A percentile compares a stretch with the other conserved stretches of the same genome.
Conservation (phyloP, 192 early-diverging fungal species). For the Coemansia sp. region DNA sequence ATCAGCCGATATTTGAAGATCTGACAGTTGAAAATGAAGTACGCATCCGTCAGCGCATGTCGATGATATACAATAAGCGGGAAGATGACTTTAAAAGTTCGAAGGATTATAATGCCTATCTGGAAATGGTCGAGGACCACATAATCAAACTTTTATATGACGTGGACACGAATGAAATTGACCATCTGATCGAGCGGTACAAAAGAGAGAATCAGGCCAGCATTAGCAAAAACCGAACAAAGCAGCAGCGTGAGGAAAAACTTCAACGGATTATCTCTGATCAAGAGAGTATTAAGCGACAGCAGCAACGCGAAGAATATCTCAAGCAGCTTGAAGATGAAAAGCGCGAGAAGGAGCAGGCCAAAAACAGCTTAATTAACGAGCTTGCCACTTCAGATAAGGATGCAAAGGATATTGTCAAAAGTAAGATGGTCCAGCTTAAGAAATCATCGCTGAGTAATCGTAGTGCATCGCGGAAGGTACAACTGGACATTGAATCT, state of each 20-base stretch:
- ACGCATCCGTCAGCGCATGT: conserved; percentile 71
- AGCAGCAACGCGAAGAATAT: conserved; percentile 68
- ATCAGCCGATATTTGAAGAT: conserved; percentile 90
- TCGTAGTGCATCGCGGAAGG: conserved; percentile 23
- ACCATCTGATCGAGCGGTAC: conserved; percentile 73
- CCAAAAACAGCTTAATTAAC: conserved; percentile 69
- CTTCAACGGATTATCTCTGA: conserved; percentile 55
- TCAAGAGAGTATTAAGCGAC: conserved; percentile 54
- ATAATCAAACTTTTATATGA: conserved; percentile 80
- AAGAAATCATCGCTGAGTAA: conserved; percentile 45
- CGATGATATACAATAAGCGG: conserved; percentile 84
- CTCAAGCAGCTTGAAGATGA: conserved; percentile 70
- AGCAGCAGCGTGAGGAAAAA: conserved; percentile 60
- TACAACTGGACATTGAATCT: conserved; percentile 32
- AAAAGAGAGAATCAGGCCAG: conserved; percentile 74
- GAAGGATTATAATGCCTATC: conserved; percentile 82
- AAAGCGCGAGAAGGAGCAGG: conserved; percentile 61
- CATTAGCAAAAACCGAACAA: conserved; percentile 64
- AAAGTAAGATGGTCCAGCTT: conserved; percentile 36
- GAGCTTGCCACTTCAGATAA: conserved; percentile 61
- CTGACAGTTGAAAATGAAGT: conserved; percentile 94
- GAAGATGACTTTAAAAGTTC: conserved; percentile 79
- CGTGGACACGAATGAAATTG: conserved; percentile 80
- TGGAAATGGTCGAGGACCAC: conserved; percentile 85
- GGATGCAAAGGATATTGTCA: conserved; percentile 50